Evolutionary conservation across 371 early-diverging fungal genomes (phyloP), one percentile per base, ranked within the genome.

Genomic region (Mortierella sp.): DNA sequence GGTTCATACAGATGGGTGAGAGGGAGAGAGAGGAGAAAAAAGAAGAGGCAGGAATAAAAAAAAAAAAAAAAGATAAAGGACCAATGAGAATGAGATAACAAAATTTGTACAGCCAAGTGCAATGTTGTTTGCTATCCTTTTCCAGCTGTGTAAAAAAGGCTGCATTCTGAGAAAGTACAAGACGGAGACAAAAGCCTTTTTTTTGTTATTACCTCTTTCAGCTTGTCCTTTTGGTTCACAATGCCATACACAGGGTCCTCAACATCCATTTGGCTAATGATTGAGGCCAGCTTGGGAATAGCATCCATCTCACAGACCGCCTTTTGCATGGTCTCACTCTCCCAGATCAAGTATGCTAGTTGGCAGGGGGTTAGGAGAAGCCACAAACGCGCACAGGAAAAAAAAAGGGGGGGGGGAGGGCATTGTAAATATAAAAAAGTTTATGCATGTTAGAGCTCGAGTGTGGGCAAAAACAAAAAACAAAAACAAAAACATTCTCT

Each of bases 271-370:
- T 74, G 57, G 56, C 73, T 81, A 25, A 94, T 74, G 15, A 94
- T 75, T n/a, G 86, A 84, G 2, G 91, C 89, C 30, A 96, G 70
- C 58, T 86, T 87, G 6, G 88, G 72, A 46, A 95, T 90, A 1
- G 94, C 92, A 57, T 93, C 94, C 29, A 90, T 88, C 48, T 95
- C 95, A 79, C 87, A 87, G 0, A 94, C 95, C 0, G 92, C 90
- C 51, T 87, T 90, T 75, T 96, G 96, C 84, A 95, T 86, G 18
- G 85, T 88, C 50, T 93, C 93, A 62, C 86, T 88, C 52, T 93
- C 93, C 63, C 85, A 85, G 4, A 95, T 90, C 9, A 96, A 81
- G 72, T 91, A 87, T 0, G 94, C 92, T 82, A 66, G 29, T 30
- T n/a, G 51, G 5, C 37, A 37, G 37, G 37, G 37, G 37, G 37